phyloP scores from a whole-genome alignment of 2,329 filamentous ascomycete species.

The Aspergillus ochraceus region DNA sequence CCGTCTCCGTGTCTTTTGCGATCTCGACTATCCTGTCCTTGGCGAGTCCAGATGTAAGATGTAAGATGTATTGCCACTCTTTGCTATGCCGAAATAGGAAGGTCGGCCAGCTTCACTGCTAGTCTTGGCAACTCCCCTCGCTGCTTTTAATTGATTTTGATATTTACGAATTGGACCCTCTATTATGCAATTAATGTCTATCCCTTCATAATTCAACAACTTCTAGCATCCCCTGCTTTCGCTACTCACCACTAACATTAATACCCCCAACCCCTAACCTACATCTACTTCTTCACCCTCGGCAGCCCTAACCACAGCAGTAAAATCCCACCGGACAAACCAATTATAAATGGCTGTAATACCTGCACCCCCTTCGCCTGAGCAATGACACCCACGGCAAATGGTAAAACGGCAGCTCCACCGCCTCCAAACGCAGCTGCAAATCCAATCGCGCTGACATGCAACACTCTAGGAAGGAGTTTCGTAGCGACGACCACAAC shows the following conservation, averaged over 20 bases:
- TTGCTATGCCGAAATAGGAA: neutral
- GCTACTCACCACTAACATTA: too few species aligned
- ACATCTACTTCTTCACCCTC: constrained; percentile 9
- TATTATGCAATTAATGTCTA: neutral
- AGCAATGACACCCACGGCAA: constrained; percentile 48
- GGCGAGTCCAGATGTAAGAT: too few species aligned
- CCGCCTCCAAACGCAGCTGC: constrained; percentile 73
- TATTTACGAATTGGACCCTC: neutral
- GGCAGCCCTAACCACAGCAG: constrained; percentile 47
- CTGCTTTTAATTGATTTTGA: neutral
- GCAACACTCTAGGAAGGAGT: constrained; percentile 69
- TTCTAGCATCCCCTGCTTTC: too few species aligned
- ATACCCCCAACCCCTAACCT: too few species aligned
- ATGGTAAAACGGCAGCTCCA: constrained; percentile 57
- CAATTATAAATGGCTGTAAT: constrained; percentile 56
- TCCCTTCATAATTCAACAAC: too few species aligned
- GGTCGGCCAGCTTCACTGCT: neutral
- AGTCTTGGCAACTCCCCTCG: too few species aligned
- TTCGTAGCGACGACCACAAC: constrained; percentile 73
- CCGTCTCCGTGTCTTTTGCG: too few species aligned
- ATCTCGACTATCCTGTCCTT: too few species aligned
- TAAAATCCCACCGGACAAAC: constrained; percentile 48
- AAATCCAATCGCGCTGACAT: constrained; percentile 80
- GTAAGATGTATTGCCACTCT: too few species aligned
- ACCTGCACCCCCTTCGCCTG: constrained; percentile 60